Evolutionary conservation across 1,284 basidiomycete species (phyloP).

Genomic region (Trichosporon sp.): DNA sequence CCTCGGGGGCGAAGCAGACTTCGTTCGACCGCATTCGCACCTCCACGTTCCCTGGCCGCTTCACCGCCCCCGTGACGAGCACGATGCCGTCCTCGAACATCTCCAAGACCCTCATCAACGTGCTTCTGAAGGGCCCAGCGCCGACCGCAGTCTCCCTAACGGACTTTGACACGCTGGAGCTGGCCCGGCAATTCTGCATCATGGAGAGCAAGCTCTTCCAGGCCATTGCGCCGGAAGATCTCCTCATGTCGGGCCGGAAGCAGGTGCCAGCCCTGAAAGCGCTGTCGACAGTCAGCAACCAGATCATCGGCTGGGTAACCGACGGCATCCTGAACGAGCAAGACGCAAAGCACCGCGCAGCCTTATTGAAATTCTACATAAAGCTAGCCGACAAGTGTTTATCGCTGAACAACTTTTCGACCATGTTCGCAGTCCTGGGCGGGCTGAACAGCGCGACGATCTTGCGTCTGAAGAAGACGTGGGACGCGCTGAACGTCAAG

Average conservation of each 20-base stretch:
- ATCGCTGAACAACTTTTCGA: conserved; percentile 85
- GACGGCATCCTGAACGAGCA: conserved; percentile 79
- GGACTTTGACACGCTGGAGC: conserved; percentile 90
- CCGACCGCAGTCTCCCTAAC: conserved; percentile 63
- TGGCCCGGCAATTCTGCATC: conserved; percentile 90
- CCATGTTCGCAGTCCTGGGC: conserved; percentile 91
- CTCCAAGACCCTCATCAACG: conserved; percentile 67
- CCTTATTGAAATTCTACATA: conserved; percentile 85
- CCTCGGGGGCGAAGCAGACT: conserved; percentile 12
- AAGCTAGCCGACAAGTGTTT: conserved; percentile 91
- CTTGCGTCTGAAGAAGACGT: conserved; percentile 84
- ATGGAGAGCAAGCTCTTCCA: conserved; percentile 85
- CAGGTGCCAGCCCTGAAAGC: conserved; percentile 70
- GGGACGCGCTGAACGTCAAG: conserved; percentile 82
- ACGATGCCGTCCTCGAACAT: conserved; percentile 60
- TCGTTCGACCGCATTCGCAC: conserved; percentile 20
- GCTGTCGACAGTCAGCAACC: conserved; percentile 87
- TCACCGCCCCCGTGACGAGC: conserved; percentile 4
- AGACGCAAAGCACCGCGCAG: conserved; percentile 77
- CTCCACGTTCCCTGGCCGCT: conserved; percentile 2
- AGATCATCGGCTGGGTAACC: conserved; percentile 92
- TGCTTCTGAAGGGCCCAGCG: conserved; percentile 46
- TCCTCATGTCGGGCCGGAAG: conserved; percentile 73
- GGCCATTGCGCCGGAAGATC: conserved; percentile 84
- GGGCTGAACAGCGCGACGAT: conserved; percentile 93